Base-by-base conservation (phyloP, 768 basidiomycete genomes). In the Naganishia vishniacii region DNA sequence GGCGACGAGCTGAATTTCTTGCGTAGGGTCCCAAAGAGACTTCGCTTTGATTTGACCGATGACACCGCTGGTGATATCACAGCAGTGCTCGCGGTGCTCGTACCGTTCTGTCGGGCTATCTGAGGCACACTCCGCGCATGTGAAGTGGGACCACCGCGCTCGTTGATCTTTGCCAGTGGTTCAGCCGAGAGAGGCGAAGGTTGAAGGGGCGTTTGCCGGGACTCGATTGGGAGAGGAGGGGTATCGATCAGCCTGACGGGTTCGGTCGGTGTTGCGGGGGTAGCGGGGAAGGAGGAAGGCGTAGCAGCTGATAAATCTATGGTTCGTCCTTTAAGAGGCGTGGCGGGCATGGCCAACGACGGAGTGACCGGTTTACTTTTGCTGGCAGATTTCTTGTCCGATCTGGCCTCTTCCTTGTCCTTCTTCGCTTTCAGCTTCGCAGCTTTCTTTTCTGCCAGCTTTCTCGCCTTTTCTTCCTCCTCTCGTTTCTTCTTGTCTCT, bases 401-500 rank as follows among this genome's bases (percentile, higher is more conserved):
- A 32, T 32, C 59, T 64, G 23, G 63, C 53, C 29, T 53, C 53
- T 37, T 46, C 63, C 53, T 59, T 64, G 12, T 64, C 63, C 41
- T 58, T 15, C 53, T 64, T 58, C 7, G 44, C 63, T 32, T 58
- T 46, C 16, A 23, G 4, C 45, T 64, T 64, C 29, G 44, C 42
- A 34, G 68, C 59, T 28, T 65, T 45, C 13, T 61, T 65, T 31
- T 70, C 72, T 1, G 72, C 72, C 26, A 66, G 53, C 49, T 68
- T 59, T 25, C 64, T 62, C 16, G 67, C 62, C 34, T 70, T 49
- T 42, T 64, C 62, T 51, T 62, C 62, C 2, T 67, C 67, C 47
- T 70, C 67, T 40, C 66, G 70, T 61, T 73, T 69, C 59, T 48
- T 64, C 46, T 48, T 53, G 32, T 68, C 53, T 29, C 66, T 44